These are phyloP conservation scores for Sclerotinia spermophila DNA, from an alignment of 2,329 filamentous ascomycete species.

Conservation along the genomic window DNA sequence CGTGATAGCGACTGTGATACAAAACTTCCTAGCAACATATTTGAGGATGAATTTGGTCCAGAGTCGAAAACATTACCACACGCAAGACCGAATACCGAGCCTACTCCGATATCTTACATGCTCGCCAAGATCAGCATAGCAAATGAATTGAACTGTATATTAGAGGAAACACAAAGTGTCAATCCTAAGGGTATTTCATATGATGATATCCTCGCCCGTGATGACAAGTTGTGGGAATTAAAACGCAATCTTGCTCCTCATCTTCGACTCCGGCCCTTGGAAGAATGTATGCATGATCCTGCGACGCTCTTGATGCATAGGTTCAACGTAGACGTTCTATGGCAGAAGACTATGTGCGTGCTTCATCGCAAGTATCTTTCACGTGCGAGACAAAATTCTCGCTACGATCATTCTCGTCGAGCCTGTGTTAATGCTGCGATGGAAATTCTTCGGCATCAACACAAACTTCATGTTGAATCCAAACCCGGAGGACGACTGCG, in stretches of 20 bases:
- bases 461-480: constrained; percentile 70
- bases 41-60: constrained; percentile 75
- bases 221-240: constrained; percentile 58
- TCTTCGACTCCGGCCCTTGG: constrained; percentile 69
- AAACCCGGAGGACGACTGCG: constrained; percentile 68
- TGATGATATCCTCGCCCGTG: constrained; percentile 61
- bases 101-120: constrained; percentile 75
- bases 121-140: constrained; percentile 64
- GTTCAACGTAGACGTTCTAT: constrained; percentile 79
- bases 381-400: constrained; percentile 71
- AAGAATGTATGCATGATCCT: constrained; percentile 72
- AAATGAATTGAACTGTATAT: constrained; percentile 66
- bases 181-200: constrained; percentile 52
- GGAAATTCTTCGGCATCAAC: constrained; percentile 74
- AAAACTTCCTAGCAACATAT: constrained; percentile 70
- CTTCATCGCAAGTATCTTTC: constrained; percentile 84
- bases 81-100: constrained; percentile 63
- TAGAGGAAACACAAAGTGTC: constrained; percentile 60
- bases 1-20: constrained; percentile 73
- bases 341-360: constrained; percentile 83
- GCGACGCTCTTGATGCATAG: constrained; percentile 82
- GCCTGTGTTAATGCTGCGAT: constrained; percentile 84
- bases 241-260: constrained; percentile 72
- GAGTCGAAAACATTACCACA: constrained; percentile 64
- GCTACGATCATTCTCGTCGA: constrained; percentile 79